A percentile compares a stretch with the other conserved stretches of the same genome.
These are phyloP conservation scores for Anacardium occidentale DNA, from an alignment of 345 rosid genomes.

Conservation along the genomic window DNA sequence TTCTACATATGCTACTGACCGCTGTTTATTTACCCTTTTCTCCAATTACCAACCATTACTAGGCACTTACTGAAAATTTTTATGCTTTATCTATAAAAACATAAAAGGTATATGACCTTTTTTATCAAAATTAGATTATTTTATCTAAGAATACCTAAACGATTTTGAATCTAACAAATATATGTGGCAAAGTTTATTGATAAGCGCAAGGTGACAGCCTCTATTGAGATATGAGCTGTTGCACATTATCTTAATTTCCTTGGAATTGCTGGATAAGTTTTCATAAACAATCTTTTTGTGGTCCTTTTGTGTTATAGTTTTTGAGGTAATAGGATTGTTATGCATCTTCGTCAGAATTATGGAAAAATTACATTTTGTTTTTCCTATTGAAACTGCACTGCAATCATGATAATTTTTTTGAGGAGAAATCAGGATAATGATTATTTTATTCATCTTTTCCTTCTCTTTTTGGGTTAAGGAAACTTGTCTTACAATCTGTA, in stretches of 20 bases:
- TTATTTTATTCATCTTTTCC: neutral
- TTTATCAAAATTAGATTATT: neutral
- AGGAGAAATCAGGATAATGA: too few relatives aligned
- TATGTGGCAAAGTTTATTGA: neutral
- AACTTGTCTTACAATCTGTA: neutral
- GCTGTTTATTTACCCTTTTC: slow-evolving; percentile 12
- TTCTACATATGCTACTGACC: neutral
- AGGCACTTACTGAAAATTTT: neutral
- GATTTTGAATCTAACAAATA: neutral
- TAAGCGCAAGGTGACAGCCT: slow-evolving; percentile 5
- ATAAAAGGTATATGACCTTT: neutral
- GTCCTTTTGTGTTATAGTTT: neutral
- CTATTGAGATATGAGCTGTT: neutral
- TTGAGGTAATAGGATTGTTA: neutral
- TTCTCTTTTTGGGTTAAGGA: neutral
- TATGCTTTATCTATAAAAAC: neutral
- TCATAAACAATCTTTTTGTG: neutral
- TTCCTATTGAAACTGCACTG: neutral
- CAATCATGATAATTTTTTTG: neutral
- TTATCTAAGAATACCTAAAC: neutral
- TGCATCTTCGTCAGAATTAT: slow-evolving; percentile 6
- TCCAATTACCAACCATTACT: neutral
- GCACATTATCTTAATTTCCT: neutral
- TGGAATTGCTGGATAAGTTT: neutral
- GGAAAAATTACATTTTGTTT: neutral